phyloP scores from a whole-genome alignment of 2,329 filamentous ascomycete genomes.

The Colletotrichum truncatum region DNA sequence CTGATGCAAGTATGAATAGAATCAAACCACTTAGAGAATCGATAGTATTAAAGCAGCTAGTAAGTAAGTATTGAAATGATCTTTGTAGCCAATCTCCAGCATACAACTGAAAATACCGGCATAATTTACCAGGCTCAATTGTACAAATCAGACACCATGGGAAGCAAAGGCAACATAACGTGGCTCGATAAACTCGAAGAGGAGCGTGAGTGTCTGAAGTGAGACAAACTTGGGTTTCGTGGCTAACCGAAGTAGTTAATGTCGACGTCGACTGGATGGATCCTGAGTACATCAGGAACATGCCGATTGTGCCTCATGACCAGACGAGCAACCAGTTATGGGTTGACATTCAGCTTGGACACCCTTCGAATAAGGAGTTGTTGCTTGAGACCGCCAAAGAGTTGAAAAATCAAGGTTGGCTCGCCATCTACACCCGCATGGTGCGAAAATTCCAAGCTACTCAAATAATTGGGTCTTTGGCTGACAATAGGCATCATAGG shows the following conservation, averaged over 20 bases:
- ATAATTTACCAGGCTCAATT: neutral
- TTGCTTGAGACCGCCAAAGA: slow-evolving; percentile 52
- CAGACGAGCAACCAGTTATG: slow-evolving; percentile 60
- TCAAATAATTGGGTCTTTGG: too few relatives aligned
- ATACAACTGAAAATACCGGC: neutral
- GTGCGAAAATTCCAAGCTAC: slow-evolving; percentile 32
- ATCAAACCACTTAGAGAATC: neutral
- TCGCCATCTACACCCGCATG: slow-evolving; percentile 57
- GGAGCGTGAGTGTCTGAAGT: slow-evolving; percentile 45
- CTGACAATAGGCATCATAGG: slow-evolving; percentile 34
- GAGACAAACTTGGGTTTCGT: neutral
- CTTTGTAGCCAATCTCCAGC: neutral
- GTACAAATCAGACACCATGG: slow-evolving; percentile 38
- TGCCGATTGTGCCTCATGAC: slow-evolving; percentile 55
- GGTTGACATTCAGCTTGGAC: slow-evolving; percentile 56
- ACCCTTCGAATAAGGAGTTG: slow-evolving; percentile 52
- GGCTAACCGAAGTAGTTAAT: slow-evolving; percentile 46
- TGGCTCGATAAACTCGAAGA: slow-evolving; percentile 55
- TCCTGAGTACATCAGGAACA: slow-evolving; percentile 54
- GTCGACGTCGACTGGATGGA: slow-evolving; percentile 64
- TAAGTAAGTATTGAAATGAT: neutral
- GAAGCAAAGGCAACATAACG: slow-evolving; percentile 39
- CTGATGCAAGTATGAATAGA: neutral
- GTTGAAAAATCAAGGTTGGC: slow-evolving; percentile 54
- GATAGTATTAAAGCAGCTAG: neutral